phyloP scores from a whole-genome alignment of 495 filamentous ascomycete species.

The Penicillium ochrochloron region DNA sequence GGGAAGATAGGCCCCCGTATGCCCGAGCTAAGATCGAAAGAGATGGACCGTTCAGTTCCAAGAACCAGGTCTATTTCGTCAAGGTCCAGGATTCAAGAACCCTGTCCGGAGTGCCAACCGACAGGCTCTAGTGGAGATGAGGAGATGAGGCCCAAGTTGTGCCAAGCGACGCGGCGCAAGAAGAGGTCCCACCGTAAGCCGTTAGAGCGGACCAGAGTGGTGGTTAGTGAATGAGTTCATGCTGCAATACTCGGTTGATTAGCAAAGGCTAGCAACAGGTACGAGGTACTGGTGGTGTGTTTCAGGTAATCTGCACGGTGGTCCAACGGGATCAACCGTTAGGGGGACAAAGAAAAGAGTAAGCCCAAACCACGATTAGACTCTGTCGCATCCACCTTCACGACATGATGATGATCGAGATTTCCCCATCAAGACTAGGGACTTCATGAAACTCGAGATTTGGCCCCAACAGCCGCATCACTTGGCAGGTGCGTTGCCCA shows the following conservation, averaged over 20 bases:
- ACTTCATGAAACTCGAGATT: conserved; percentile 6
- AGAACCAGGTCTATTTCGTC: background rate
- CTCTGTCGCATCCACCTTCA: background rate
- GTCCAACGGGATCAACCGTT: background rate
- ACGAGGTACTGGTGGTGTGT: background rate
- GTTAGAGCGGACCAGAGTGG: background rate
- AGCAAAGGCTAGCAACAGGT: background rate
- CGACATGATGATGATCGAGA: background rate
- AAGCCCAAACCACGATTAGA: background rate
- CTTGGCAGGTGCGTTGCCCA: background rate
- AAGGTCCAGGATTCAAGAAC: background rate
- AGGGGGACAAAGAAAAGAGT: background rate
- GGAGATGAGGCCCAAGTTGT: conserved; percentile 13
- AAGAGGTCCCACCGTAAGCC: conserved; percentile 3
- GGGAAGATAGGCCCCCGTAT: background rate
- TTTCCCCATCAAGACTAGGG: background rate
- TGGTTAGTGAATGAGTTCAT: background rate
- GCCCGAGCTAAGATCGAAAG: background rate
- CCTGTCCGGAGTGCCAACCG: conserved; percentile 10
- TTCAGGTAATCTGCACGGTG: conserved; percentile 2
- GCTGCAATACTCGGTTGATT: background rate
- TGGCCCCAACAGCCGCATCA: conserved; percentile 11
- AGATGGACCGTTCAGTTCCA: conserved; percentile 1
- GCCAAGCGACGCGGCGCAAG: conserved; percentile 7
- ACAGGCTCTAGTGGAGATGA: conserved; percentile 11